phyloP scores from a whole-genome alignment of 345 rosid genomes.

The Conringia planisiliqua region DNA sequence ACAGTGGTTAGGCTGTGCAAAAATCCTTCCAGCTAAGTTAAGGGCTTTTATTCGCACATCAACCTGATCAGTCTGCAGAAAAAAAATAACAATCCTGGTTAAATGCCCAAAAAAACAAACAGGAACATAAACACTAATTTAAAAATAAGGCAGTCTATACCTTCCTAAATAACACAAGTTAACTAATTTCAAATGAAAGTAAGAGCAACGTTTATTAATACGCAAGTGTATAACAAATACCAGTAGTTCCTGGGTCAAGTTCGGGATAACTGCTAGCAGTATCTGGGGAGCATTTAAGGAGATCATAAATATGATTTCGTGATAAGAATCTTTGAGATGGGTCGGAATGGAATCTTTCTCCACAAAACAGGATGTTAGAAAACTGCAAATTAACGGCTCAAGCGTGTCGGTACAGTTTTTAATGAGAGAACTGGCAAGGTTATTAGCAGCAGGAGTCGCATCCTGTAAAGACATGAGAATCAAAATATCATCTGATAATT shows the following conservation, averaged over 20 bases:
- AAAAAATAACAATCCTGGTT: slow-evolving; percentile 16
- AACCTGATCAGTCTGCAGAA: slow-evolving; percentile 76
- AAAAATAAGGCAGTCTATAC: not conserved
- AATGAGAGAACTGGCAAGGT: slow-evolving; percentile 78
- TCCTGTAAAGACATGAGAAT: slow-evolving; percentile 39
- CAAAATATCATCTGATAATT: slow-evolving; percentile 5
- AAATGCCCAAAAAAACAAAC: slow-evolving; percentile 1
- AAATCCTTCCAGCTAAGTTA: slow-evolving; percentile 66
- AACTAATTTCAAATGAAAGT: not conserved
- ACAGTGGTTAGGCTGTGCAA: slow-evolving; percentile 51
- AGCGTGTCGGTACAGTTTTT: slow-evolving; percentile 62
- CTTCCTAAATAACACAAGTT: not conserved
- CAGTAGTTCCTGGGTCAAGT: slow-evolving; percentile 71
- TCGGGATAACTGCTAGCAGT: slow-evolving; percentile 69
- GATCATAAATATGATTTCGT: slow-evolving; percentile 67
- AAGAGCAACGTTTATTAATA: not conserved
- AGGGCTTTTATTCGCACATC: slow-evolving; percentile 87
- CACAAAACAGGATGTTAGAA: slow-evolving; percentile 68
- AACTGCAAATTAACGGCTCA: slow-evolving; percentile 68
- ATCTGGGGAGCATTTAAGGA: slow-evolving; percentile 74
- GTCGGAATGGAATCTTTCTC: slow-evolving; percentile 61
- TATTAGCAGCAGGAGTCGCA: slow-evolving; percentile 50
- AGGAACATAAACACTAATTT: not conserved
- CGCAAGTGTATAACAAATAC: slow-evolving; percentile 34
- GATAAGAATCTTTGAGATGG: slow-evolving; percentile 74